A percentile compares a stretch with the other conserved stretches of the same genome.
Evolutionary conservation across 2,329 filamentous ascomycete genomes (phyloP).

Genomic region (Aspergillus sp.): DNA sequence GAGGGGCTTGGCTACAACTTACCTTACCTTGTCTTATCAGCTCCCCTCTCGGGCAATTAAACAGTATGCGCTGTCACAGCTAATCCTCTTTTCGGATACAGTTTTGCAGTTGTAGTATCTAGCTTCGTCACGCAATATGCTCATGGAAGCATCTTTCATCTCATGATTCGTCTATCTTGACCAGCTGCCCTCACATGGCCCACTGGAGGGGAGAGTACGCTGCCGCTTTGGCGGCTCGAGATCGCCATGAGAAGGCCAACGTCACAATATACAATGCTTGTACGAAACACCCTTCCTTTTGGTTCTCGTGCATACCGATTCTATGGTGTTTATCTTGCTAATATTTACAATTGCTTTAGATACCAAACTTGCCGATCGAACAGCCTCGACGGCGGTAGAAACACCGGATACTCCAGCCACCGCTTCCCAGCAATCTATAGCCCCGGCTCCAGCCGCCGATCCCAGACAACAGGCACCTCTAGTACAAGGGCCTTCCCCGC

Average conservation of each 20-base stretch:
- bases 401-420: slow-evolving; percentile 23
- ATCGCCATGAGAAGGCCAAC: slow-evolving; percentile 66
- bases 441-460: slow-evolving; percentile 29
- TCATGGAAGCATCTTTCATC: slow-evolving; percentile 5
- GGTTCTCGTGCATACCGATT: not conserved
- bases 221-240: slow-evolving; percentile 68
- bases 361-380: slow-evolving; percentile 65
- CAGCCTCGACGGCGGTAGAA: slow-evolving; percentile 53
- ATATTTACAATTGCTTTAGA: slow-evolving; percentile 43
- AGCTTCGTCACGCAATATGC: slow-evolving; percentile 10
- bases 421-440: slow-evolving; percentile 24
- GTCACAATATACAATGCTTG: slow-evolving; percentile 75
- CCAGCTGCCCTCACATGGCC: slow-evolving; percentile 47
- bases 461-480: slow-evolving; percentile 26
- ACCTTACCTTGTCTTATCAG: slow-evolving; percentile 14
- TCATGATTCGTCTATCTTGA: slow-evolving; percentile 14
- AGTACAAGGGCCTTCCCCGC: slow-evolving; percentile 29
- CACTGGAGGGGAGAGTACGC: slow-evolving; percentile 83
- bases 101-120: not conserved
- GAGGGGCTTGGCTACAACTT: not conserved
- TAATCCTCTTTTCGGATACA: not conserved
- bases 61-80: not conserved
- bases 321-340: not conserved
- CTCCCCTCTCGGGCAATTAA: not conserved
- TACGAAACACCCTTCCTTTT: slow-evolving; percentile 40